Conservation (phyloP, 345 rosid genomes). For the Syzygium jambos region DNA sequence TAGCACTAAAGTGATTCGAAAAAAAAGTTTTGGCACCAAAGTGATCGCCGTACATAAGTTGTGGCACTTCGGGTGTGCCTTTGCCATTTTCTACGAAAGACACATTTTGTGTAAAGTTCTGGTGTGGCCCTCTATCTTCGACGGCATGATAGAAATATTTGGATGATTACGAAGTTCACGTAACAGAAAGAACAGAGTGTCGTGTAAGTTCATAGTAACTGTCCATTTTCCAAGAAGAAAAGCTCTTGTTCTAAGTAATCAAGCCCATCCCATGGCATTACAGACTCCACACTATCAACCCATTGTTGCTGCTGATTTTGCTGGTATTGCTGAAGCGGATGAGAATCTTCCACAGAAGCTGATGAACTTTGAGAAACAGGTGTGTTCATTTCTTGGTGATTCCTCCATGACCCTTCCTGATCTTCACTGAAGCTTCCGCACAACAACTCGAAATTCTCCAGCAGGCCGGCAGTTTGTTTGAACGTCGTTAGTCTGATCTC, state of each 20-base stretch:
- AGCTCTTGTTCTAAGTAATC: constrained; percentile 31
- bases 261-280: constrained; percentile 56
- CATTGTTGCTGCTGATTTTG: constrained; percentile 31
- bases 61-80: too few species aligned
- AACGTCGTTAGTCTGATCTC: not conserved
- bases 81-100: too few species aligned
- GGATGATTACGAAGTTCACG: not conserved
- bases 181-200: not conserved
- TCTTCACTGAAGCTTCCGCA: constrained; percentile 29
- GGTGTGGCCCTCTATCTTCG: not conserved
- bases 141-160: not conserved
- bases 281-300: constrained; percentile 52
- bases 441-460: constrained; percentile 20
- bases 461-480: constrained; percentile 14
- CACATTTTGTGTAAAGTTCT: too few species aligned
- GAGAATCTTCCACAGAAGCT: not conserved
- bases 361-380: constrained; percentile 18
- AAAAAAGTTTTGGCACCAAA: too few species aligned
- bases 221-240: not conserved
- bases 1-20: too few species aligned
- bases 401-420: constrained; percentile 2
- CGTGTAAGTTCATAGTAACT: not conserved
- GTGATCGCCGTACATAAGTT: too few species aligned
- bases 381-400: constrained; percentile 17
- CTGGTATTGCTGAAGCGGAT: constrained; percentile 16